Base-by-base conservation (phyloP, 176 grass and related monocot species). In the Aegilops sharonensis region DNA sequence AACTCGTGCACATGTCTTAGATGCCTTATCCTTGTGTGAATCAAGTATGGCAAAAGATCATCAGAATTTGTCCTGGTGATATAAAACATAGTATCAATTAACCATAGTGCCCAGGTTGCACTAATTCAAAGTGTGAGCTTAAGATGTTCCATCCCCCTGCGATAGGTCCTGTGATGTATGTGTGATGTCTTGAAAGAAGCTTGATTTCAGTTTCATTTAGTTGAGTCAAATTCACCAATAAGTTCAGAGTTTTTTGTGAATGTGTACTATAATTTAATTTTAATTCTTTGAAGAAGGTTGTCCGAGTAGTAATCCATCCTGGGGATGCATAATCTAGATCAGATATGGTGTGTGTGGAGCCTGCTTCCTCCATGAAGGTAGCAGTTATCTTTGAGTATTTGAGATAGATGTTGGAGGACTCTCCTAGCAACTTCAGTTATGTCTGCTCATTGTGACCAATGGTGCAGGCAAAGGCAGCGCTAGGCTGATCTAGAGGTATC, bases 41-140 rank as follows among this genome's bases (percentile, higher is more conserved):
- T 92, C 89, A 81, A 95, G 87, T 47, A 97, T 97, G 89, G 79
- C 31, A 31, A 97, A 97, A 85, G 92, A 94, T 83, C 92, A 93
- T 37, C 95, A 97, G 64, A 97, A 97, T 80, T 91, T 97, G 56
- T 82, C 87, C 27, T 97, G 95, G 31, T 32, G 31, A 4, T 32
- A 32, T 32, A 89, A 91, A 8, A 87, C 94, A 93, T 90, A 71
- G 71, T 97, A 64, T 6, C 1, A 64, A 9, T 64, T 27, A 13
- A 29, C 21, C 23, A 23, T 10, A 8, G 18, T n/a, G 59, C n/a
- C 4, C 10, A 27, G 1, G 23, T 64, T 64, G 23, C 61, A 64
- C 11, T 11, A 64, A n/a, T 12, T 64, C 9, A 11, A 20, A 64
- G 10, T 29, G n/a, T 11, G 1, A 21, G 62, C 12, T 27, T 12